Percentiles rank a stretch among this genome's conserved stretches.
Conservation (phyloP, 2,329 filamentous ascomycete genomes). For the Aspergillus sp. region DNA sequence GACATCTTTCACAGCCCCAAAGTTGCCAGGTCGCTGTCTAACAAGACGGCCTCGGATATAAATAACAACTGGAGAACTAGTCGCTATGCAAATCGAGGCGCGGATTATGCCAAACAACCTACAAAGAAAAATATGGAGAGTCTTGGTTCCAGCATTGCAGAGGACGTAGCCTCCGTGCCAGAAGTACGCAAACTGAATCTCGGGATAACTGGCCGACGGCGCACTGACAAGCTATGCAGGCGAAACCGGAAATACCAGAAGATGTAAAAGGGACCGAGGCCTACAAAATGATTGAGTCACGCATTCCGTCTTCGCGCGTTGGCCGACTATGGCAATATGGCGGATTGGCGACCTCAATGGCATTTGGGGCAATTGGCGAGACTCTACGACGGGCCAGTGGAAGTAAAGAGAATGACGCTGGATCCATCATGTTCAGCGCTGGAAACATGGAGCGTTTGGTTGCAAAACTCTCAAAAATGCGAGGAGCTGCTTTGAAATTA, state of each 20-base stretch:
- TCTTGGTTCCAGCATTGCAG: conserved; percentile 10
- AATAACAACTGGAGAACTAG: conserved; percentile 1
- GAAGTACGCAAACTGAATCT: conserved; percentile 6
- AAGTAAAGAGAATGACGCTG: conserved; percentile 47
- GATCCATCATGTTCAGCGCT: conserved; percentile 78
- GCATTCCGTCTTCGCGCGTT: conserved; percentile 77
- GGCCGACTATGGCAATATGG: conserved; percentile 91
- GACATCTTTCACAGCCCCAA: conserved; percentile 54
- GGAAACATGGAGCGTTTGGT: conserved; percentile 91
- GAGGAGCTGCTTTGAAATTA: conserved; percentile 90
- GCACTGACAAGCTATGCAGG: conserved; percentile 7
- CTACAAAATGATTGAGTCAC: conserved; percentile 76
- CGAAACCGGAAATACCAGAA: conserved; percentile 9
- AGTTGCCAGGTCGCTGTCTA: conserved; percentile 48
- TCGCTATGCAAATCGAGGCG: not conserved
- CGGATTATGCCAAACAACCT: conserved; percentile 4
- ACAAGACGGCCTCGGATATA: conserved; percentile 23
- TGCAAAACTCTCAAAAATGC: conserved; percentile 86
- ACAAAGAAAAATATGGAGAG: conserved; percentile 33
- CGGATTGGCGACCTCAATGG: conserved; percentile 87
- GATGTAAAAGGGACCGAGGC: conserved; percentile 22
- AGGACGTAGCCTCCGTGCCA: conserved; percentile 5
- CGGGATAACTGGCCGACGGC: not conserved
- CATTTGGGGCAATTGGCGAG: conserved; percentile 82
- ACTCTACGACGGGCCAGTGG: conserved; percentile 71